A percentile compares a stretch with the other conserved stretches of the same genome.
These are phyloP conservation scores for Zopfia rhizophila DNA, from an alignment of 2,329 filamentous ascomycete genomes.

Conservation along the genomic window DNA sequence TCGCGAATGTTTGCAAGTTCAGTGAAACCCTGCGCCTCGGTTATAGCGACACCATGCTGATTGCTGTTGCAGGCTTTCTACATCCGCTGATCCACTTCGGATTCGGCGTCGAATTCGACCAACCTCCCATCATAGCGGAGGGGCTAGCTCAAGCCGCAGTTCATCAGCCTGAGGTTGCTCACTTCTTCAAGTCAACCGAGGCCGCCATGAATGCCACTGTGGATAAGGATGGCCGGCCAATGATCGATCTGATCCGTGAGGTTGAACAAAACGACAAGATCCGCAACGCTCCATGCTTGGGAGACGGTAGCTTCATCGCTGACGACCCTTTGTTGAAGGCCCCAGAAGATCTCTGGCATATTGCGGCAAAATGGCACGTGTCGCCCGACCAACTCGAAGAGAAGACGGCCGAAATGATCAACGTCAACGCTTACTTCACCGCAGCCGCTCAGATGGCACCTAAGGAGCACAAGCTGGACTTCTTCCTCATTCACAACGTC, in stretches of 20 bases:
- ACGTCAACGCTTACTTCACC: conserved; percentile 17
- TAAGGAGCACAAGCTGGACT: conserved; percentile 31
- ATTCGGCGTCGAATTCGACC: conserved; percentile 36
- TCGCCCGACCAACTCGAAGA: conserved; percentile 6
- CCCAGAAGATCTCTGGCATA: no score
- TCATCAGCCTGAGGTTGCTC: conserved; percentile 12
- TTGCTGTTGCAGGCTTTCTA: conserved; percentile 24
- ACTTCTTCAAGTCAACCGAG: conserved; percentile 5
- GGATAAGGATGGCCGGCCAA: background rate
- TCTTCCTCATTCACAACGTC: conserved; percentile 48
- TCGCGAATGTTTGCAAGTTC: conserved; percentile 13
- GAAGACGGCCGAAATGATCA: conserved; percentile 18
- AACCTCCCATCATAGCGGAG: conserved; percentile 33
- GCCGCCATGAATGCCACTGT: conserved; percentile 5
- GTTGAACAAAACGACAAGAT: conserved; percentile 9
- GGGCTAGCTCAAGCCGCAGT: conserved; percentile 33
- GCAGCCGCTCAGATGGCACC: conserved; percentile 16
- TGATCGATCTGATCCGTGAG: conserved; percentile 1
- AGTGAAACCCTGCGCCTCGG: no score
- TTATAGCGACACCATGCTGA: background rate
- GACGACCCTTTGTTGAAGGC: no score
- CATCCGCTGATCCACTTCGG: conserved; percentile 38
- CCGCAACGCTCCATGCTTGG: conserved; percentile 4
- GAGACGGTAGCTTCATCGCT: no score
- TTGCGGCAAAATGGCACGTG: conserved; percentile 7